Evolutionary conservation across 2,329 filamentous ascomycete genomes (phyloP).

Genomic region (Falciphora oryzae): DNA sequence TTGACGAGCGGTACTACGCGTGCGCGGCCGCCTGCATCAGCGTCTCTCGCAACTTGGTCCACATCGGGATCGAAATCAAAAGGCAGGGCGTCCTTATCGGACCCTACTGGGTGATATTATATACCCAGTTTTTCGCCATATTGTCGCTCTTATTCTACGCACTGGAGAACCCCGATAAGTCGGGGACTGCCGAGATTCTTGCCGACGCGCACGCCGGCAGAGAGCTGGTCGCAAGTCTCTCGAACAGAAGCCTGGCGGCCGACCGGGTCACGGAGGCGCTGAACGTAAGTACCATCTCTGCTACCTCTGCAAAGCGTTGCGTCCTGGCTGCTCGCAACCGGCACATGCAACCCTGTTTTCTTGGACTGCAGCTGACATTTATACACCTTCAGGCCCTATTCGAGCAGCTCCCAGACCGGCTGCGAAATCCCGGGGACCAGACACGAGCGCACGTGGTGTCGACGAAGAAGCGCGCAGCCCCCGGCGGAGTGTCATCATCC

Average conservation of each 20-base stretch:
- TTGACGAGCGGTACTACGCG: slow-evolving; percentile 75
- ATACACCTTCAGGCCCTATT: slow-evolving; percentile 62
- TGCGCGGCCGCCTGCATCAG: slow-evolving; percentile 59
- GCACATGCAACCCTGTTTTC: background rate
- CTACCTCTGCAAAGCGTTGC: background rate
- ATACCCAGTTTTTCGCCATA: slow-evolving; percentile 77
- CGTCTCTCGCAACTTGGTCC: slow-evolving; percentile 67
- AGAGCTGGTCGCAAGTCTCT: slow-evolving; percentile 72
- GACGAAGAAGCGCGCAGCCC: slow-evolving; percentile 53
- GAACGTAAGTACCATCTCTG: slow-evolving; percentile 47
- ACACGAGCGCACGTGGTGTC: slow-evolving; percentile 31
- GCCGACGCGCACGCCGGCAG: slow-evolving; percentile 81
- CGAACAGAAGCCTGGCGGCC: slow-evolving; percentile 80
- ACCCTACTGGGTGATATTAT: slow-evolving; percentile 82
- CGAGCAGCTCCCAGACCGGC: slow-evolving; percentile 69
- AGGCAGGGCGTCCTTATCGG: slow-evolving; percentile 60
- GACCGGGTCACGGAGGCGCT: slow-evolving; percentile 77
- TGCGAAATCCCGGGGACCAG: slow-evolving; percentile 47
- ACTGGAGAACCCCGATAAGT: slow-evolving; percentile 71
- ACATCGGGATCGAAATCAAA: slow-evolving; percentile 73
- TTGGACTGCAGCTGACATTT: slow-evolving; percentile 11
- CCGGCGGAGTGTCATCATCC: slow-evolving; percentile 24
- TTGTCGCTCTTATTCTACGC: slow-evolving; percentile 75
- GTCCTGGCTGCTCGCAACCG: slow-evolving; percentile 9
- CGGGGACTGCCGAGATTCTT: slow-evolving; percentile 71